Conservation (phyloP, 2,329 filamentous ascomycete genomes). For the Colletotrichum incanum region DNA sequence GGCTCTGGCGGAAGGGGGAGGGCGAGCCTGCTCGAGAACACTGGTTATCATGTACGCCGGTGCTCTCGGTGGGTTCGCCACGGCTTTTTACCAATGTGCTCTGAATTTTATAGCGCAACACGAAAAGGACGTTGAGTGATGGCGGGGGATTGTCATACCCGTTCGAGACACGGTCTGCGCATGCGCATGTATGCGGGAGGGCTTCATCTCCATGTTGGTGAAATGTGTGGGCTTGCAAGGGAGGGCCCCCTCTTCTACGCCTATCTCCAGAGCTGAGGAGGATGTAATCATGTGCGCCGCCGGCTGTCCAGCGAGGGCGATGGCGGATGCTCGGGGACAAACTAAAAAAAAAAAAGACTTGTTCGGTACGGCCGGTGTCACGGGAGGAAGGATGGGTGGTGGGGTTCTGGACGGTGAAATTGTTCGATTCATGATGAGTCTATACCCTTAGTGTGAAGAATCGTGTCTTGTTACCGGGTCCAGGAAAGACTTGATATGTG, state of each 20-base stretch:
- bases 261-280: background rate
- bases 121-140: constrained; percentile 41
- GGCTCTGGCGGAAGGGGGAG: constrained; percentile 23
- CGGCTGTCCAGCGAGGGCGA: background rate
- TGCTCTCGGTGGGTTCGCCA: background rate
- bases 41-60: background rate
- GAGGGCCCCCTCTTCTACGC: background rate
- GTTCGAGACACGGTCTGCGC: constrained; percentile 27
- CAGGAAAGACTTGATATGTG: background rate
- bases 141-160: constrained; percentile 28
- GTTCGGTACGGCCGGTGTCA: constrained; percentile 12
- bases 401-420: constrained; percentile 29
- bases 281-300: constrained; percentile 17
- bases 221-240: background rate
- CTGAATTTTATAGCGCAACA: constrained; percentile 38
- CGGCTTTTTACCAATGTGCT: constrained; percentile 29
- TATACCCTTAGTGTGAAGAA: constrained; percentile 45
- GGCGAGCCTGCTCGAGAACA: background rate
- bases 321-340: background rate
- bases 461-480: constrained; percentile 12
- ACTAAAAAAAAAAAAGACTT: background rate
- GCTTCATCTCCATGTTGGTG: constrained; percentile 14
- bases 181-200: constrained; percentile 4
- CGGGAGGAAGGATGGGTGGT: background rate
- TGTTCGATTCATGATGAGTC: constrained; percentile 44